Evolutionary conservation across 2,329 filamentous ascomycete species (phyloP).

Genomic region (Taxawa tesnikishii): DNA sequence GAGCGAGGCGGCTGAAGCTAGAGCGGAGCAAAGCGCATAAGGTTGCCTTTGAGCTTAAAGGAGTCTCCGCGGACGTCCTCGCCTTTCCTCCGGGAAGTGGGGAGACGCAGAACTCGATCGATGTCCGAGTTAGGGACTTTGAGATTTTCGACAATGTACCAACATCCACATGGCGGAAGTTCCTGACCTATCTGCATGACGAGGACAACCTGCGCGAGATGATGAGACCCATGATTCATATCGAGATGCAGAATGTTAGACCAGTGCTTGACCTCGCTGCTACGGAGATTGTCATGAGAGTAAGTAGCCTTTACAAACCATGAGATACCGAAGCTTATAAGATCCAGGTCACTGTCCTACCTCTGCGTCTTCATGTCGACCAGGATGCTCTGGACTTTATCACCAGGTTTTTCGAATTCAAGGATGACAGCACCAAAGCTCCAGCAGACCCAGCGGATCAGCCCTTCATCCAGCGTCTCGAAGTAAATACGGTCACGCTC

Average conservation of each 20-base stretch:
- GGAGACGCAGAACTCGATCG: constrained; percentile 78
- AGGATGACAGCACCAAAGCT: constrained; percentile 50
- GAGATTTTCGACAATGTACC: constrained; percentile 91
- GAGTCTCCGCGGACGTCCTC: constrained; percentile 70
- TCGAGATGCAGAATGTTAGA: constrained; percentile 79
- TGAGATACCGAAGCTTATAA: constrained; percentile 8
- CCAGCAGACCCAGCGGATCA: constrained; percentile 36
- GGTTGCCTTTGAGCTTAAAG: constrained; percentile 84
- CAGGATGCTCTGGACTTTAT: constrained; percentile 97
- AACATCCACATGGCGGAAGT: constrained; percentile 96
- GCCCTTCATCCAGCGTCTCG: constrained; percentile 72
- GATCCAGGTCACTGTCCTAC: constrained; percentile 55
- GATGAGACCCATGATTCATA: constrained; percentile 76
- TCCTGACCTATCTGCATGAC: constrained; percentile 85
- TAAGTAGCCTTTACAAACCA: constrained; percentile 17
- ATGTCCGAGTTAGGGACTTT: constrained; percentile 68
- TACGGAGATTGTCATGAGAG: constrained; percentile 76
- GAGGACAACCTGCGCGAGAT: constrained; percentile 68
- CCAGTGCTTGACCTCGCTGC: constrained; percentile 75
- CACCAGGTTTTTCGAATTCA: constrained; percentile 95
- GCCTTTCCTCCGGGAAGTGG: constrained; percentile 63
- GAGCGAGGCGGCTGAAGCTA: constrained; percentile 49
- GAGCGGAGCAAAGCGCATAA: constrained; percentile 84
- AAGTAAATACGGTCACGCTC: constrained; percentile 71
- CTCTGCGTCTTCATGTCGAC: constrained; percentile 84